Base-by-base conservation (phyloP, 2,329 filamentous ascomycete species). In the Epichloe gansuensis region DNA sequence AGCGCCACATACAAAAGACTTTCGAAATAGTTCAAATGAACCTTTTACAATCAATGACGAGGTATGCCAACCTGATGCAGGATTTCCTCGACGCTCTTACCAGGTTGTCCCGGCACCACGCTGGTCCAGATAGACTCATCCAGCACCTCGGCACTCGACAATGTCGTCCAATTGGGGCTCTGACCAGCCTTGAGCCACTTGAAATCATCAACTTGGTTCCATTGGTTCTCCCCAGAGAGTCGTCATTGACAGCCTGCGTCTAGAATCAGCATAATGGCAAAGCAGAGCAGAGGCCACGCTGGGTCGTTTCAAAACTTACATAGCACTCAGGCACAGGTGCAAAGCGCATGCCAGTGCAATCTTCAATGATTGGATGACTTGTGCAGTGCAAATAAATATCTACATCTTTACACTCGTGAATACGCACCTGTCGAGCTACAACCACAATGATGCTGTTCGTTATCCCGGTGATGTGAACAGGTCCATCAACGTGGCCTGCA, bases 191-290 rank as follows among this genome's bases (percentile, higher is more conserved):
- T 94, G 57, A 96, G 78, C 93, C 93, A 97, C 70, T 95, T 95
- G 75, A 98, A 98, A 67, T 98, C 93, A 66, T 97, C 88, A 15
- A 97, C 87, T 62, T 93, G 82, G 60, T 91, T 79, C 88, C 89
- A 98, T 61, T 86, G 80, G 65, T 95, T 91, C 54, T 69, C 69
- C 3, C 58, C 5, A 56, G 46, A 39, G 60, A 49, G n/a, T 69
- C 67, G 5, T 62, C 61, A 34, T 65, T 61, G 6, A 58, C 62
- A 43, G 56, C 53, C 62, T 65, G 39, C 28, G 13, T 47, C 55
- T n/a, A 56, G 31, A 23, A 31, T 48, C 45, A 51, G 31, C 15
- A 35, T 7, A 21, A n/a, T 9, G 48, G 28, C 8, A 42, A n/a
- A 25, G 51, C 15, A 28, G 42, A 38, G n/a, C 15, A 7, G 23